Evolutionary conservation across 495 filamentous ascomycete species (phyloP).

Genomic region (Annulohypoxylon nitens): DNA sequence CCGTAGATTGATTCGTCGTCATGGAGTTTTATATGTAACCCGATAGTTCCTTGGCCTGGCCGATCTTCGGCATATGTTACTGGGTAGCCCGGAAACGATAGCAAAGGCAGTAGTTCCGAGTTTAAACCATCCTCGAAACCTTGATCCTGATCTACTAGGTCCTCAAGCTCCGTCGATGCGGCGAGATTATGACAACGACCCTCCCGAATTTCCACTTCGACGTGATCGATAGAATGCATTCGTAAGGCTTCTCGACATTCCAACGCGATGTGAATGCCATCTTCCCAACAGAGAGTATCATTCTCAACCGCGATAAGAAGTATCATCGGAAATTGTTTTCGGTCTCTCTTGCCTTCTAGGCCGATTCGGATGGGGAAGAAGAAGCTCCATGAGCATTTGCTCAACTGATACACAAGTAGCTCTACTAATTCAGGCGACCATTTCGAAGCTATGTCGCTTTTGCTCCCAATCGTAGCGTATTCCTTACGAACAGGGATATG

Average conservation of each 20-base stretch:
- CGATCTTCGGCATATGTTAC: background rate
- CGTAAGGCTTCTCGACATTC: background rate
- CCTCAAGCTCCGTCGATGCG: background rate
- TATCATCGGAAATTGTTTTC: background rate
- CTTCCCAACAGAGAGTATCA: background rate
- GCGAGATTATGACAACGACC: background rate
- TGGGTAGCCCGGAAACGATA: background rate
- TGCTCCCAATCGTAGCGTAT: background rate
- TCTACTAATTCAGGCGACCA: background rate
- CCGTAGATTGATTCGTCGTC: conserved; percentile 5
- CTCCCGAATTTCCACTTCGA: background rate
- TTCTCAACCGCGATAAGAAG: background rate
- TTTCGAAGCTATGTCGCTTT: background rate
- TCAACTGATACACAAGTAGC: background rate
- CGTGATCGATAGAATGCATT: background rate
- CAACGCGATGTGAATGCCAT: background rate
- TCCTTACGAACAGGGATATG: background rate
- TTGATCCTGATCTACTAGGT: background rate
- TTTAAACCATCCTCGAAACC: background rate
- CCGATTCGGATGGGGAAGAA: background rate
- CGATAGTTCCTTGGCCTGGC: background rate
- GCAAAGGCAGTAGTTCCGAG: background rate
- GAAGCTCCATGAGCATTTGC: background rate
- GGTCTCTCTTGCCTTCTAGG: background rate
- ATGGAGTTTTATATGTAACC: background rate